Percentiles rank a stretch among this genome's conserved stretches.
Conservation (phyloP, 768 basidiomycete genomes). For the Boletales sp. region DNA sequence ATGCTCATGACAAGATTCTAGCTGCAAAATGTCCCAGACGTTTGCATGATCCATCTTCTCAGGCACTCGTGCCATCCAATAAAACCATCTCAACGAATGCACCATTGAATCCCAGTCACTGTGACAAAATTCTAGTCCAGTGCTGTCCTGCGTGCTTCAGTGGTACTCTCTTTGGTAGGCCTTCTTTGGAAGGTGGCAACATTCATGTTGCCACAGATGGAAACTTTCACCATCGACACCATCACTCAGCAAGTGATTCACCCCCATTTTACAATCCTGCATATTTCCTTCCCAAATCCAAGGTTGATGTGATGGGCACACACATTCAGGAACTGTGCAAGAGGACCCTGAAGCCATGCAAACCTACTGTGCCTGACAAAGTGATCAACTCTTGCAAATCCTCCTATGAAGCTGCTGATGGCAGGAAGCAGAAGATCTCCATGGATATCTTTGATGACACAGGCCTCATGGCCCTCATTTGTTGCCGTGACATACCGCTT, state of each 20-base stretch:
- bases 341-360: conserved; percentile 1
- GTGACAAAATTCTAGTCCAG: not conserved
- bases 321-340: conserved; percentile 24
- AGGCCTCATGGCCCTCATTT: conserved; percentile 38
- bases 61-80: too few relatives aligned
- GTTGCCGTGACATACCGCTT: conserved; percentile 37
- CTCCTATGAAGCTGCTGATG: conserved; percentile 32
- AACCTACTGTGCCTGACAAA: conserved; percentile 26
- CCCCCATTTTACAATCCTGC: conserved; percentile 10
- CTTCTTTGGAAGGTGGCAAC: not conserved
- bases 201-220: conserved; percentile 1
- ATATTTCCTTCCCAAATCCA: conserved; percentile 31
- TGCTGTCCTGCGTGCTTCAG: not conserved
- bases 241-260: not conserved
- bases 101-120: too few relatives aligned
- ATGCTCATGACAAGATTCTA: too few relatives aligned
- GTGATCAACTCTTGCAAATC: conserved; percentile 34
- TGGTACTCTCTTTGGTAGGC: not conserved
- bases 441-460: conserved; percentile 27
- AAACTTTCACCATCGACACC: conserved; percentile 5
- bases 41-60: too few relatives aligned
- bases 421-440: conserved; percentile 26
- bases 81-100: too few relatives aligned
- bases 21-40: too few relatives aligned
- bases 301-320: conserved; percentile 31